Base-by-base conservation (phyloP, 2,329 filamentous ascomycete species). In the Cryphonectria naterciae region DNA sequence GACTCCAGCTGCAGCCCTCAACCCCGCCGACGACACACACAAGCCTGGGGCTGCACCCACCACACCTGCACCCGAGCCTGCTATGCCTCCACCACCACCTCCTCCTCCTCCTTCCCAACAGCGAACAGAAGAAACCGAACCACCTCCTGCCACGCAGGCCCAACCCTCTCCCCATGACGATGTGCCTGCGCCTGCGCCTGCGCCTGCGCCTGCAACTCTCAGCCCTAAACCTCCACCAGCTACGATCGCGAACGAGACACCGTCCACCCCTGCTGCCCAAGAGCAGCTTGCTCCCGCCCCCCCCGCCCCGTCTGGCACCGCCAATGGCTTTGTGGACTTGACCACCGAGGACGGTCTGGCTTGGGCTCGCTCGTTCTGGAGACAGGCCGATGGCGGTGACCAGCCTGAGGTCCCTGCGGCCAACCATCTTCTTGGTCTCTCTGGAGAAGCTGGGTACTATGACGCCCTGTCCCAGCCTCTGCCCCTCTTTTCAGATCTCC, bases 401-500 rank as follows among this genome's bases (percentile, higher is more conserved):
- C 52, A 25, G 3, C 11, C 52, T 15, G 52, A 32, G 25, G 17
- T 58, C 4, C 54, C 54, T 17, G 25, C 54, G 54, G 54, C 54
- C 54, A 32, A 32, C 54, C 54, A 58, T 43, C 37, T 39, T 32
- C 37, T 43, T 46, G 37, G n/a, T 15, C 54, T 32, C 54, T 58
- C 54, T 8, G 25, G 25, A 32, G 37, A 15, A 1, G 19, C 61
- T 17, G 39, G 41, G 8, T 64, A 64, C 61, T 64, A 64, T 39
- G 61, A 64, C 61, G 35, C 35, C 35, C 60, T 62, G 32, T 22
- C 60, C 22, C 60, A 41, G n/a, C 60, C 60, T n/a, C 19, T 62
- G 19, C 60, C 60, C 7, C 22, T 62, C 17, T 62, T 41, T n/a
- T 35, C 60, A 7, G 60, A 62, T 4, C 61, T 46, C 39, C 61